Conservation (phyloP, 23 red algal genomes). For the Cyanidiococcus yangmingshanensis region DNA sequence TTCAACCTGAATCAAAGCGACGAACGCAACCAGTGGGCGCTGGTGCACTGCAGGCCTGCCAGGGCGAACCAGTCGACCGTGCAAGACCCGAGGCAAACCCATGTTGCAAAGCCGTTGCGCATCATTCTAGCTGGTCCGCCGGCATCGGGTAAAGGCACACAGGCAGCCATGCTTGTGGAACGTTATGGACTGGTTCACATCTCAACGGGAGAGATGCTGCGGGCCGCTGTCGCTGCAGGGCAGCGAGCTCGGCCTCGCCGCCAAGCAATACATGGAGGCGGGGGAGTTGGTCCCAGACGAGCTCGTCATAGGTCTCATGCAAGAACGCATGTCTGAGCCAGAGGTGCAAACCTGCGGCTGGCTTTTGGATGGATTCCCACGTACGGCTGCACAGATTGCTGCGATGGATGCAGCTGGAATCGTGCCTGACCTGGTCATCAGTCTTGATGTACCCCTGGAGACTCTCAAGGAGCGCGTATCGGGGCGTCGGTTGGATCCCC, state of each 20-base stretch:
- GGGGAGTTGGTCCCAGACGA: conserved; percentile 87
- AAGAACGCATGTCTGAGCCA: conserved; percentile 42
- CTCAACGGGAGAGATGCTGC: conserved; percentile 97
- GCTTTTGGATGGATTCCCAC: conserved; percentile 92
- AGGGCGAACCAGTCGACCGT: too few relatives aligned
- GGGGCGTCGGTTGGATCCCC: conserved; percentile 74
- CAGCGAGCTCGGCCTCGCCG: conserved; percentile 53
- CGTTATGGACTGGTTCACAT: conserved; percentile 78
- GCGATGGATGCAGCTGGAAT: conserved; percentile 63
- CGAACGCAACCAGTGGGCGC: too few relatives aligned
- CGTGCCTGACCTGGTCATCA: conserved; percentile 50
- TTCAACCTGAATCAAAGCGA: too few relatives aligned
- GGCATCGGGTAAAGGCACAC: conserved; percentile 94
- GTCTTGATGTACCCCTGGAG: conserved; percentile 71
- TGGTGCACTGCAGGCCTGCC: too few relatives aligned
- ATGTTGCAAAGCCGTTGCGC: conserved; percentile 29
- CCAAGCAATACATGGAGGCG: conserved; percentile 71
- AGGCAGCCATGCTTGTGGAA: conserved; percentile 64
- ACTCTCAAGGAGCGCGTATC: conserved; percentile 71
- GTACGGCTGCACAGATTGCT: conserved; percentile 73
- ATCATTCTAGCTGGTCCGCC: conserved; percentile 92
- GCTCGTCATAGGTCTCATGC: conserved; percentile 79
- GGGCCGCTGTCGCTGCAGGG: conserved; percentile 48
- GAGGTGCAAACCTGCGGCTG: conserved; percentile 64
- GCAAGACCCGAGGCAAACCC: too few relatives aligned